These are phyloP conservation scores for Malania oleifera DNA, from an alignment of 164 flowering plant genomes.

Conservation along the genomic window DNA sequence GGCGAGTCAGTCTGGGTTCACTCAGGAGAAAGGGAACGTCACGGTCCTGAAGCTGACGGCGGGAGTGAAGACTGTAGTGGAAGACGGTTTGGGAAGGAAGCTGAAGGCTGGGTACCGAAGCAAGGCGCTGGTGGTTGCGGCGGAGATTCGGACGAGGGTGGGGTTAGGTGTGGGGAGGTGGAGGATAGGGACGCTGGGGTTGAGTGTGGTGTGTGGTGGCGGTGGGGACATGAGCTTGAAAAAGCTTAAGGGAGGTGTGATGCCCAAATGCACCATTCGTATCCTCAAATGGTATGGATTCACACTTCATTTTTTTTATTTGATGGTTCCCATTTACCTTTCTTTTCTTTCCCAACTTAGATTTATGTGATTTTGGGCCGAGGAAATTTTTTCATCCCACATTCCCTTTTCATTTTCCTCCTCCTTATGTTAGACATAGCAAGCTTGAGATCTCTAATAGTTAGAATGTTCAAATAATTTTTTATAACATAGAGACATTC, in stretches of 20 bases:
- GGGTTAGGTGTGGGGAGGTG: slow-evolving; percentile 23
- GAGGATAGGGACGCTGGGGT: slow-evolving; percentile 29
- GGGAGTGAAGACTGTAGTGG: slow-evolving; percentile 23
- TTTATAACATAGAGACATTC: no score
- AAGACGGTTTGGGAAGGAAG: slow-evolving; percentile 26
- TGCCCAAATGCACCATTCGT: slow-evolving; percentile 43
- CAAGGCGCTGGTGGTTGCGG: slow-evolving; percentile 24
- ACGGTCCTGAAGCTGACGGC: slow-evolving; percentile 42
- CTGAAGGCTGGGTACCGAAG: slow-evolving; percentile 24
- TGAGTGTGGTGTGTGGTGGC: slow-evolving; percentile 32
- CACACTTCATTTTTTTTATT: background rate
- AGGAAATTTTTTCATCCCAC: no score
- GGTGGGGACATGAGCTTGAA: slow-evolving; percentile 35
- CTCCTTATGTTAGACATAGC: no score
- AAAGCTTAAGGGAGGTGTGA: slow-evolving; percentile 25
- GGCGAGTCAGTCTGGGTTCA: slow-evolving; percentile 26
- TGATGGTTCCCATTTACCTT: no score
- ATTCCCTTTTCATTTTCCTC: no score
- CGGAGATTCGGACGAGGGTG: slow-evolving; percentile 33
- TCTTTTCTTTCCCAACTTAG: no score
- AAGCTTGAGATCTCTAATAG: no score
- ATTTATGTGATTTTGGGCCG: no score
- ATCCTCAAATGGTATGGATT: slow-evolving; percentile 34
- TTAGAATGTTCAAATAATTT: no score
- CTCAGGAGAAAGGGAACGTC: slow-evolving; percentile 27